phyloP scores from a whole-genome alignment of 805 yeast species.

The Saccharomycopsis sp. region DNA sequence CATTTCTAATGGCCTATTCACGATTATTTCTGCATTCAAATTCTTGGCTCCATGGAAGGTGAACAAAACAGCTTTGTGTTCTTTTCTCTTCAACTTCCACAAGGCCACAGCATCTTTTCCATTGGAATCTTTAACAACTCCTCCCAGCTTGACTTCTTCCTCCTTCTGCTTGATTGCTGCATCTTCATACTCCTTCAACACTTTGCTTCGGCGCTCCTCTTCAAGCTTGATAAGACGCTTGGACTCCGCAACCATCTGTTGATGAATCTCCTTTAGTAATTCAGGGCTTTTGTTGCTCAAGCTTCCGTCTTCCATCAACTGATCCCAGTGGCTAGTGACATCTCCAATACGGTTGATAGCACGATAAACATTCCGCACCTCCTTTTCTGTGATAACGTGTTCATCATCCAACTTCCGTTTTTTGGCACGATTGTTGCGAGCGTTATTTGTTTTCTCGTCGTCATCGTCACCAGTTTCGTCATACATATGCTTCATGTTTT shows the following conservation, averaged over 20 bases:
- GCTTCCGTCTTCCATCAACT: slow-evolving; percentile 81
- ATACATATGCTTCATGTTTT: slow-evolving; percentile 41
- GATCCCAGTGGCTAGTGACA: slow-evolving; percentile 67
- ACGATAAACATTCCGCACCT: slow-evolving; percentile 75
- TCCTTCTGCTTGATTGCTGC: slow-evolving; percentile 49
- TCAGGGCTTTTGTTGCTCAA: slow-evolving; percentile 78
- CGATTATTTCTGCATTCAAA: slow-evolving; percentile 80
- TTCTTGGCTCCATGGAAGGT: slow-evolving; percentile 82
- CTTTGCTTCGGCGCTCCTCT: slow-evolving; percentile 50
- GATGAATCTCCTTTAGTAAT: slow-evolving; percentile 61
- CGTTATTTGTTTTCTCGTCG: slow-evolving; percentile 34
- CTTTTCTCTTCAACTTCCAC: slow-evolving; percentile 62
- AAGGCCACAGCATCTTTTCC: slow-evolving; percentile 39
- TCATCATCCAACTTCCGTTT: slow-evolving; percentile 36
- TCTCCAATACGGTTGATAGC: slow-evolving; percentile 80
- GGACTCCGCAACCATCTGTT: slow-evolving; percentile 60
- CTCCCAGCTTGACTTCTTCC: slow-evolving; percentile 31
- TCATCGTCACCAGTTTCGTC: slow-evolving; percentile 33
- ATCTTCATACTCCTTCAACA: slow-evolving; percentile 48
- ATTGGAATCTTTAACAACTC: slow-evolving; percentile 24
- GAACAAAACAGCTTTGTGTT: slow-evolving; percentile 82
- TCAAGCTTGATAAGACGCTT: slow-evolving; percentile 53
- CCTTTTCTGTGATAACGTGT: slow-evolving; percentile 68
- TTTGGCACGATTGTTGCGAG: slow-evolving; percentile 31
- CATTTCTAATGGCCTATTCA: slow-evolving; percentile 82